Conservation (phyloP, 345 rosid species). For the Moringa oleifera region DNA sequence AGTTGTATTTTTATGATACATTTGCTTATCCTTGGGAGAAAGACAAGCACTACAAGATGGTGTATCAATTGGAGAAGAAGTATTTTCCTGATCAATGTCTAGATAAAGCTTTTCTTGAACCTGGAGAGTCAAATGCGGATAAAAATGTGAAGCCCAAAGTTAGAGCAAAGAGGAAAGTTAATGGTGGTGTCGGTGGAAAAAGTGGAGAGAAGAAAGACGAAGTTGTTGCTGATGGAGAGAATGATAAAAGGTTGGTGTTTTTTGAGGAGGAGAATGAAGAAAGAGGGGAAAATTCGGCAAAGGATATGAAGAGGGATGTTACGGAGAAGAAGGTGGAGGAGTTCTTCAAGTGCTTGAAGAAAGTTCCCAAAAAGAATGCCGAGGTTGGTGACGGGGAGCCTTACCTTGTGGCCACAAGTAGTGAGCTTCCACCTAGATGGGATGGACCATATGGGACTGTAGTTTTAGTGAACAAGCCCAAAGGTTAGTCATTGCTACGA, state of each 20-base stretch:
- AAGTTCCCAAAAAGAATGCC: constrained; percentile 46
- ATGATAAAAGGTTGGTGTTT: constrained; percentile 50
- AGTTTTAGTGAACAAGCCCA: constrained; percentile 86
- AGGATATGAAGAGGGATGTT: constrained; percentile 30
- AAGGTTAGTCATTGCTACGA: constrained; percentile 40
- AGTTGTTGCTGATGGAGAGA: constrained; percentile 20
- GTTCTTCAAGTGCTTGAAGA: constrained; percentile 84
- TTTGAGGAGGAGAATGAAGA: constrained; percentile 52
- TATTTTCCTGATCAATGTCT: constrained; percentile 83
- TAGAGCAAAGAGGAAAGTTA: constrained; percentile 25
- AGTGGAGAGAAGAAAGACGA: constrained; percentile 19
- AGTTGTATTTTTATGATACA: constrained; percentile 72
- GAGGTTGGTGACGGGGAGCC: constrained; percentile 59
- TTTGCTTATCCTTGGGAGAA: constrained; percentile 96
- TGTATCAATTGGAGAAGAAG: constrained; percentile 93
- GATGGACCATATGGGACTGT: constrained; percentile 80
- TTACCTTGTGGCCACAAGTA: constrained; percentile 57
- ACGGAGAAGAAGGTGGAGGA: constrained; percentile 82
- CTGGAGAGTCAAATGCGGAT: constrained; percentile 38
- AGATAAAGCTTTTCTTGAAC: constrained; percentile 82
- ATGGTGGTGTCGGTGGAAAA: constrained; percentile 13
- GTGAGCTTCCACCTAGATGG: constrained; percentile 85
- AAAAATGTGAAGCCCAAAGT: constrained; percentile 13
- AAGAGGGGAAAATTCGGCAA: constrained; percentile 14
- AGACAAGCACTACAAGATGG: constrained; percentile 96